Base-by-base conservation (phyloP, 768 basidiomycete genomes). In the Mycena galericulata region DNA sequence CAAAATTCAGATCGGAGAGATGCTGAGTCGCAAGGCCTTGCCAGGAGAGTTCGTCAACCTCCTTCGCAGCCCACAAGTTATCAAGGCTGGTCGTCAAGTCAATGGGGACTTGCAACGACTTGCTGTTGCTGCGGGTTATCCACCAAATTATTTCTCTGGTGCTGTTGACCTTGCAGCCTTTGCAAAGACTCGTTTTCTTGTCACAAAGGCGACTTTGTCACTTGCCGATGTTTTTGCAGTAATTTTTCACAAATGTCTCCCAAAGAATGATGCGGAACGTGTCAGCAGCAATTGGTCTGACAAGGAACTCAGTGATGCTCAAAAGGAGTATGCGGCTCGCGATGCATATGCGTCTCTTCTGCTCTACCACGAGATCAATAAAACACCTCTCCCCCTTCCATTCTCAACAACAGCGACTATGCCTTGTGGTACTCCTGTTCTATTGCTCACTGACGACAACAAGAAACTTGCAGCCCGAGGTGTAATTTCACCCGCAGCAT, bases 81-180 rank as follows among this genome's bases (percentile, higher is more conserved):
- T 68, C 27, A 68, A 68, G 49, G 67, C 57, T 45, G 67, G 67
- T 1, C 51, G 67, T 18, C 49, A 62, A 29, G 60, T 68, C 51
- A 68, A 53, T 29, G 49, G n/a, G 8, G 67, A 68, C 34, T 47
- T 68, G 14, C 43, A 26, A n/a, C 49, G 41, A n/a, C 60, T 68
- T 6, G 59, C 49, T 24, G 51, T 30, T 12, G 40, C 50, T 8
- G 40, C 59, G 4, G 50, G 67, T 32, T 46, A 43, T n/a, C 10
- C 56, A 32, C 47, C 56, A 34, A 40, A 40, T 9, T 32, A 47
- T 43, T 67, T 67, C 41, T 20, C 18, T 9, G 67, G 67, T 10
- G 57, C 59, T 18, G 32, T 62, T 8, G 60, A 62, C 24, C 47
- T 68, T 9, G 60, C 50, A 17, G 29, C 32, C 5, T 62, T 68